These are phyloP conservation scores for Bretschneidera sinensis DNA, from an alignment of 345 rosid genomes.

Conservation along the genomic window DNA sequence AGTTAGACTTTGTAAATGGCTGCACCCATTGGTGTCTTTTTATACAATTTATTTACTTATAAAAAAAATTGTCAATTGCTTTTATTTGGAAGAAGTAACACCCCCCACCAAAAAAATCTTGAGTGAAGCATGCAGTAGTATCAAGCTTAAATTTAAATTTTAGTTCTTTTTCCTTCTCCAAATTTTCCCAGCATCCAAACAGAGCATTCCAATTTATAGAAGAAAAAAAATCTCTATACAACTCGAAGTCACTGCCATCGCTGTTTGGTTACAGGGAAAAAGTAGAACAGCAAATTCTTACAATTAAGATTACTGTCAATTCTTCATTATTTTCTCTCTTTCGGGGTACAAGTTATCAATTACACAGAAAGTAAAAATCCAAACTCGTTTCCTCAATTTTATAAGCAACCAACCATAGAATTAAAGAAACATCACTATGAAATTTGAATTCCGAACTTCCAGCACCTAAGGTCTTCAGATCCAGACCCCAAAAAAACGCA, in stretches of 20 bases:
- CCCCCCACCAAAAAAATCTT: no score
- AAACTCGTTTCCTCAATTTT: not conserved
- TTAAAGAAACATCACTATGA: not conserved
- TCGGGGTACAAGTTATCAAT: not conserved
- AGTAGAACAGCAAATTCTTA: not conserved
- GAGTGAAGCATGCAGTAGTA: no score
- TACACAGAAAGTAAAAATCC: not conserved
- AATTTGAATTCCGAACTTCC: not conserved
- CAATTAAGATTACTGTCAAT: not conserved
- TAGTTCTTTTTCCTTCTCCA: no score
- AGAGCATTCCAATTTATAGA: not conserved
- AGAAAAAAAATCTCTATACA: no score
- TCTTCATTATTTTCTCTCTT: not conserved
- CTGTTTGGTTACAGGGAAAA: not conserved
- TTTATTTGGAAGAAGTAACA: no score
- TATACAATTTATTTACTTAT: no score
- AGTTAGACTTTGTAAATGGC: no score
- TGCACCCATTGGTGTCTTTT: no score
- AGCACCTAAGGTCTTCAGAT: conserved; percentile 5
- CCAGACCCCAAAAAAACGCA: not conserved
- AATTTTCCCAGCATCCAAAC: no score
- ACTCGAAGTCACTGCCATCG: not conserved
- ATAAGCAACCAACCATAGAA: not conserved
- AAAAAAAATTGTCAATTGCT: no score
- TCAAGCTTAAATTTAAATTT: no score